Base-by-base conservation (phyloP, 257 asterid species). In the Rhazya stricta region DNA sequence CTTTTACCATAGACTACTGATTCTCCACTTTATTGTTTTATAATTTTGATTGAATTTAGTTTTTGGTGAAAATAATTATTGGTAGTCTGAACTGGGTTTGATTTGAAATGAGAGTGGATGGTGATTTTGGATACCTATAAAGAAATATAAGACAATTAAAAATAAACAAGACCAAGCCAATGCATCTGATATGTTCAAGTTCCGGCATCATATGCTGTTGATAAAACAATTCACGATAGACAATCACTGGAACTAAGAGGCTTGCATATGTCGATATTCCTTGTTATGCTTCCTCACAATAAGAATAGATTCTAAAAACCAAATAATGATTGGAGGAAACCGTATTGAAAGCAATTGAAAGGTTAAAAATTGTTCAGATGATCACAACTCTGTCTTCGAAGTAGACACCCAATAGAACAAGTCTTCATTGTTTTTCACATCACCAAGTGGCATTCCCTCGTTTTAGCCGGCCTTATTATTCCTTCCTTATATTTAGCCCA, bases 371-470 rank as follows among this genome's bases (percentile, higher is more conserved):
- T 65, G 3, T 34, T 65, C 46, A 65, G 9, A 36, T 6, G 25
- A 21, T 65, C n/a, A 37, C 46, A 34, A 65, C 45, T n/a, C 15
- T 65, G 10, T 65, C 37, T 18, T 51, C 61, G 67, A 37, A 61
- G 37, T 46, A 78, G 91, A 87, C 92, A 83, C 36, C 42, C 23
- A 74, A 87, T 82, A 82, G 96, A 90, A 90, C 91, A 87, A 91
- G 90, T 86, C 95, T n/a, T 74, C 92, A 78, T 91, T 81, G 96
- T 79, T 83, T 84, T 82, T 79, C 32, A 77, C 96, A 63, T 86
- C 96, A 69, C 83, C 94, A 87, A 75, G 67, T 89, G 95, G 79
- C 93, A 77, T 79, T 67, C 0, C 85, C 78, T 83, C 34, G 75
- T 81, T 65, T 16, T 6, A 36, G 94, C 97, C 93, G 90, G 97